These are phyloP conservation scores for Aechmea fasciata DNA, from an alignment of 176 grass and related monocot genomes.

Conservation along the genomic window DNA sequence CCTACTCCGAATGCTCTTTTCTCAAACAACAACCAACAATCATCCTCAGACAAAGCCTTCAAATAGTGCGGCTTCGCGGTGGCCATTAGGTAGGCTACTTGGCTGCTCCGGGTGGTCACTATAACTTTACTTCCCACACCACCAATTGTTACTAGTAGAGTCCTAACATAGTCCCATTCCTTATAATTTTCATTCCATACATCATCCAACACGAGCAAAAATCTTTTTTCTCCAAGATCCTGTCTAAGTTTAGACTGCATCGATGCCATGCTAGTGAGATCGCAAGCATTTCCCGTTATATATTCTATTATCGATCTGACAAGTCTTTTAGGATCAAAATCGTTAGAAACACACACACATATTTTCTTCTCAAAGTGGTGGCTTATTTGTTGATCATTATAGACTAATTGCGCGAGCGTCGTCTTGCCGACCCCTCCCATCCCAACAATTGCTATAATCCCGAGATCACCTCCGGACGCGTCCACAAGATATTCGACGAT, in stretches of 20 bases:
- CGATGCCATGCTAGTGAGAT: not conserved
- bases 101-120: not conserved
- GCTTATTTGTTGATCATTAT: not conserved
- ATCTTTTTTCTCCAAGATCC: not conserved
- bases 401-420: not conserved
- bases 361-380: not conserved
- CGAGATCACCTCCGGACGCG: not conserved
- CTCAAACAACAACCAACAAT: not conserved
- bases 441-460: not conserved
- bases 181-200: not conserved
- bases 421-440: slow-evolving; percentile 5
- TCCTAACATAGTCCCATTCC: not conserved
- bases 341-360: not conserved
- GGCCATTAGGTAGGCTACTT: slow-evolving; percentile 8
- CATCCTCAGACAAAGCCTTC: slow-evolving; percentile 3
- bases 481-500: not conserved
- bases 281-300: not conserved
- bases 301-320: not conserved
- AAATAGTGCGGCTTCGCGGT: slow-evolving; percentile 17
- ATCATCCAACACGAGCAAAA: slow-evolving; percentile 8
- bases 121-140: slow-evolving; percentile 3
- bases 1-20: slow-evolving; percentile 1
- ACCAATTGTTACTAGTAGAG: not conserved
- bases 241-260: not conserved
- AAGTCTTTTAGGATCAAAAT: not conserved